Percentiles rank a stretch among this genome's conserved stretches.
Conservation (phyloP, 2,329 filamentous ascomycete genomes). For the Furcasterigmium sp. region DNA sequence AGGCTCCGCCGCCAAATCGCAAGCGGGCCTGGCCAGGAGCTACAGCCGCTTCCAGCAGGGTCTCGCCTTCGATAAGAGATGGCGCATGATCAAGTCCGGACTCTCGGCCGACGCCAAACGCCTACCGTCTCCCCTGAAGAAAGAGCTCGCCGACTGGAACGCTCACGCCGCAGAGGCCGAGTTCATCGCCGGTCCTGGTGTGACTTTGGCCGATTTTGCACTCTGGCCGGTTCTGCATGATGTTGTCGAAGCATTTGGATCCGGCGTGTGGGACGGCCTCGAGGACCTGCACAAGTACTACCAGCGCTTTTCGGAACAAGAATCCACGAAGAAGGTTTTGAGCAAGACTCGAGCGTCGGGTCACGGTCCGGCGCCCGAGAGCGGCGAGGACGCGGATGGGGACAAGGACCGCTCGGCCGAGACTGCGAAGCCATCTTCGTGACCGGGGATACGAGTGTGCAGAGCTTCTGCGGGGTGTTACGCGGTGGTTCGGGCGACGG, state of each 20-base stretch:
- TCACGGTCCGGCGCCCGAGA: too few species aligned
- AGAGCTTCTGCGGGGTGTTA: too few species aligned
- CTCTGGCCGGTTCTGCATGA: slow-evolving; percentile 51
- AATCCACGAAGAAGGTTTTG: slow-evolving; percentile 16
- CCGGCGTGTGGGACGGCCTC: slow-evolving; percentile 22
- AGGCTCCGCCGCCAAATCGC: slow-evolving; percentile 15
- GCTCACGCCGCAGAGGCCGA: slow-evolving; percentile 25
- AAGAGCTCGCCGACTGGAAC: slow-evolving; percentile 36
- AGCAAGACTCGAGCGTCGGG: not conserved
- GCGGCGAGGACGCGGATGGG: too few species aligned
- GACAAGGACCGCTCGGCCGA: too few species aligned
- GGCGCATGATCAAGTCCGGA: slow-evolving; percentile 17
- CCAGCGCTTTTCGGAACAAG: slow-evolving; percentile 17
- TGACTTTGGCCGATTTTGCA: slow-evolving; percentile 49
- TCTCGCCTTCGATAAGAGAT: slow-evolving; percentile 28
- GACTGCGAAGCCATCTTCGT: too few species aligned
- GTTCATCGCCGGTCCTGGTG: slow-evolving; percentile 38
- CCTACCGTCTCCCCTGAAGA: slow-evolving; percentile 17
- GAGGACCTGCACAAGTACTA: slow-evolving; percentile 31
- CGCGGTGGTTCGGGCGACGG: too few species aligned
- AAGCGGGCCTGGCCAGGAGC: slow-evolving; percentile 26
- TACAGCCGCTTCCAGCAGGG: slow-evolving; percentile 38
- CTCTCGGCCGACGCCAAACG: slow-evolving; percentile 7
- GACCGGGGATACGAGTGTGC: too few species aligned
- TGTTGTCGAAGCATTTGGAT: slow-evolving; percentile 29